Evolutionary conservation across 2,329 filamentous ascomycete species (phyloP).

Genomic region (Xylariaceae sp.): DNA sequence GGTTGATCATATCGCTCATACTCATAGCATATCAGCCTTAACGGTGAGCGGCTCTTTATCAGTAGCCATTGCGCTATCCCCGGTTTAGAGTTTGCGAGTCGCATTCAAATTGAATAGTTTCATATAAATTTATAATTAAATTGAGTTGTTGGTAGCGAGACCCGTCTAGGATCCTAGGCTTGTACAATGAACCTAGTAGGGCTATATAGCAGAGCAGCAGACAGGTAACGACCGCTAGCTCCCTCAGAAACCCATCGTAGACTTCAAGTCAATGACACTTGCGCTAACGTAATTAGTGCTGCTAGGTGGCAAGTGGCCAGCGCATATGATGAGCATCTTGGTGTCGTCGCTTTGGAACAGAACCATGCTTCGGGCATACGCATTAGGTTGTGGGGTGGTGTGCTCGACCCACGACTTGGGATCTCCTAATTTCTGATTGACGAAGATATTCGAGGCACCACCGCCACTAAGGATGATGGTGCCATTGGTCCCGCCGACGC

Average conservation of each 20-base stretch:
- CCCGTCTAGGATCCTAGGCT: too few species aligned
- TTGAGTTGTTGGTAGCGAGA: too few species aligned
- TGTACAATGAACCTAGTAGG: too few species aligned
- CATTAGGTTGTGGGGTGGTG: conserved; percentile 30
- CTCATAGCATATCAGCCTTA: too few species aligned
- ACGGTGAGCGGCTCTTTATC: too few species aligned
- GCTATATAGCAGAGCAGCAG: too few species aligned
- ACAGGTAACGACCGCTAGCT: too few species aligned
- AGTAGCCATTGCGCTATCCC: too few species aligned
- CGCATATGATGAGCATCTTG: conserved; percentile 43
- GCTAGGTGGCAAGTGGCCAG: conserved; percentile 45
- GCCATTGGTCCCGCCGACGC: conserved; percentile 33
- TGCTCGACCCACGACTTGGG: conserved; percentile 33
- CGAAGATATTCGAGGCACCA: conserved; percentile 33
- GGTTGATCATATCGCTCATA: too few species aligned
- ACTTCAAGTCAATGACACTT: conserved; percentile 30
- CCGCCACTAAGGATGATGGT: conserved; percentile 38
- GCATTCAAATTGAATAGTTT: too few species aligned
- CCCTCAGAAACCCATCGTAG: conserved; percentile 13
- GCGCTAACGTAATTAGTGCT: conserved; percentile 43
- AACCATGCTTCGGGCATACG: conserved; percentile 32
- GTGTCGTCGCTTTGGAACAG: conserved; percentile 28
- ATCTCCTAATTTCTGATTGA: conserved; percentile 34
- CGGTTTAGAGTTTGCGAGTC: too few species aligned
- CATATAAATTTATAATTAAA: too few species aligned